Conservation (phyloP, 352 stramenopile genomes). For the Globisporangium camurandrum region DNA sequence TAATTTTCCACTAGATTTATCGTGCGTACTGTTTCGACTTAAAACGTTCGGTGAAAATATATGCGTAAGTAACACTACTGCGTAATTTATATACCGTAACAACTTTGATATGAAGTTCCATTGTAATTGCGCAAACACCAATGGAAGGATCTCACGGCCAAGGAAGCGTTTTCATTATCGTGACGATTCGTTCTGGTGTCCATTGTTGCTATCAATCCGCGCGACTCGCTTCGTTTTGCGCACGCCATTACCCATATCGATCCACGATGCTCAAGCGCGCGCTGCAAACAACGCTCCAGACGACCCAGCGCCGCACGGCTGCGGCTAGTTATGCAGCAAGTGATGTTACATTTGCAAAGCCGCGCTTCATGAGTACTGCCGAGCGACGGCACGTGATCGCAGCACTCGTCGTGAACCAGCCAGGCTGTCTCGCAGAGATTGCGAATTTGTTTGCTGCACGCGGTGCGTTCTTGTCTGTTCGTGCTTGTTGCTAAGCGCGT, state of each 20-base stretch:
- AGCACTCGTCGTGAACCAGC: slow-evolving; percentile 79
- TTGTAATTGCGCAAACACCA: slow-evolving; percentile 3
- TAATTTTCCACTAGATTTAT: no score
- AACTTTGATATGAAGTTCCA: no score
- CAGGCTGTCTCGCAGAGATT: slow-evolving; percentile 79
- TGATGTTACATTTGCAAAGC: slow-evolving; percentile 10
- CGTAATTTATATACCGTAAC: no score
- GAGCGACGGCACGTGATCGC: slow-evolving; percentile 79
- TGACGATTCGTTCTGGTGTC: no score
- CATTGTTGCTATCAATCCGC: not conserved
- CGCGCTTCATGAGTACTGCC: slow-evolving; percentile 33
- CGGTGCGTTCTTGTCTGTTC: slow-evolving; percentile 23
- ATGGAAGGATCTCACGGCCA: slow-evolving; percentile 13
- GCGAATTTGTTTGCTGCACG: slow-evolving; percentile 78
- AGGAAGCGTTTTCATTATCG: not conserved
- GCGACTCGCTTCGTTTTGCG: not conserved
- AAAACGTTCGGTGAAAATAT: no score
- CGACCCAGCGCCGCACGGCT: slow-evolving; percentile 7
- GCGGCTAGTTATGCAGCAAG: slow-evolving; percentile 1
- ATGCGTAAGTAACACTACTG: no score
- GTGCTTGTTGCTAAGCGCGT: not conserved
- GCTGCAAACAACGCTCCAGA: slow-evolving; percentile 10
- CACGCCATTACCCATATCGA: slow-evolving; percentile 4
- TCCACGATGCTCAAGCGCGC: slow-evolving; percentile 14
- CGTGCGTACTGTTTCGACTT: no score